Conservation (phyloP, 2,329 filamentous ascomycete species). For the Leptographium flavum region DNA sequence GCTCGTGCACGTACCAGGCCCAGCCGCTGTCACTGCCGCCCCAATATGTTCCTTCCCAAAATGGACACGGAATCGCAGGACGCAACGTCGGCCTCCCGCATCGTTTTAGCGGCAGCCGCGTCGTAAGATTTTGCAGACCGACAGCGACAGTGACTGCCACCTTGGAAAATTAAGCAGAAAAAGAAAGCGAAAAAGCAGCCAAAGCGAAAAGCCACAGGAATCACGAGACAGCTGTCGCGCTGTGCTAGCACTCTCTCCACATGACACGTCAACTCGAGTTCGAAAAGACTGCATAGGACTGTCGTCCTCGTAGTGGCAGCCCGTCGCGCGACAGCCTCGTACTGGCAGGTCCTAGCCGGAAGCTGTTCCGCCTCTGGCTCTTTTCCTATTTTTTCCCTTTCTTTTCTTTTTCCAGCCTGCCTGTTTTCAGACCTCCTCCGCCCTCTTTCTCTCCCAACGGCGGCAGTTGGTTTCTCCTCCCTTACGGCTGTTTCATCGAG, state of each 20-base stretch:
- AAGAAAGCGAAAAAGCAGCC: not conserved
- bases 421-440: not conserved
- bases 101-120: not conserved
- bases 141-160: no score
- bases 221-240: not conserved
- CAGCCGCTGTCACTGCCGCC: no score
- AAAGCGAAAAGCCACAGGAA: not conserved
- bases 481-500: constrained; percentile 7
- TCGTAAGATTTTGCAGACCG: not conserved
- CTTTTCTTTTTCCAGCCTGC: constrained; percentile 1
- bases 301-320: not conserved
- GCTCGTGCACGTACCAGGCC: no score
- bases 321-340: no score
- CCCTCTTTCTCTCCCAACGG: constrained; percentile 1
- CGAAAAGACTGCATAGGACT: not conserved
- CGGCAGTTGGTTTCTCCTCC: constrained; percentile 4
- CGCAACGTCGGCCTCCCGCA: not conserved
- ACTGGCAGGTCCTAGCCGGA: no score
- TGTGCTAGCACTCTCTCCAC: not conserved
- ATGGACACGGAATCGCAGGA: not conserved
- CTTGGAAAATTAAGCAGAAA: no score
- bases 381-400: not conserved
- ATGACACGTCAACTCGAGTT: not conserved
- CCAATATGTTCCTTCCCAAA: constrained; percentile 6
- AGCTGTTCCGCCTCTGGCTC: no score